Conservation (phyloP, 2,329 filamentous ascomycete species). For the Chrysoporthe deuterocubensis region DNA sequence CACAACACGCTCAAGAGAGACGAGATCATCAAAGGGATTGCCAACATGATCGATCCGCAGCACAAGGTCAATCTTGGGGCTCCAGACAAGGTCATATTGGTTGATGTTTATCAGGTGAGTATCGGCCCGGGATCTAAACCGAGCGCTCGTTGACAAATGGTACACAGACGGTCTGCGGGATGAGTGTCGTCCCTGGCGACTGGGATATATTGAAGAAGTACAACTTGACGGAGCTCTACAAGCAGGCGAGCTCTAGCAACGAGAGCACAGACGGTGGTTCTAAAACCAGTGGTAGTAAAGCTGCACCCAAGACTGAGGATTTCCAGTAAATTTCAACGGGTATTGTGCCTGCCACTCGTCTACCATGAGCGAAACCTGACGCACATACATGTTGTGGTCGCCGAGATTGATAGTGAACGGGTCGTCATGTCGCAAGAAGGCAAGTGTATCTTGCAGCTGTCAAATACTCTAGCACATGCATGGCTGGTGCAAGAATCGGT, state of each 20-base stretch:
- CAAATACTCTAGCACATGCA: not conserved
- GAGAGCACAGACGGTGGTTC: conserved; percentile 16
- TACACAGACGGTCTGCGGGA: conserved; percentile 70
- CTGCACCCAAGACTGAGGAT: not conserved
- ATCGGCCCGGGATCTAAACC: no score
- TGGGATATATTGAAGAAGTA: conserved; percentile 77
- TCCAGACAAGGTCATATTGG: conserved; percentile 78
- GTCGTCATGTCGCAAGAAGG: not conserved
- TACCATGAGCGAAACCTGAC: not conserved
- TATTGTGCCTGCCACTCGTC: not conserved
- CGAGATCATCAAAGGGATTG: conserved; percentile 72
- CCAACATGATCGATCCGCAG: conserved; percentile 63
- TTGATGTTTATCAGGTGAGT: conserved; percentile 78
- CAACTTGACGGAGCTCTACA: conserved; percentile 77
- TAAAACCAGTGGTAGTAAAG: not conserved
- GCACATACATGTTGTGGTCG: not conserved
- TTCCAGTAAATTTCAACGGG: not conserved
- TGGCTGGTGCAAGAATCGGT: not conserved
- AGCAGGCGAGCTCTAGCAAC: conserved; percentile 36
- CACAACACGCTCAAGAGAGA: conserved; percentile 71
- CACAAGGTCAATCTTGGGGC: conserved; percentile 79
- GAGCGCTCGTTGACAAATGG: not conserved
- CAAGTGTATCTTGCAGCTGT: not conserved
- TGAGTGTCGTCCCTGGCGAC: conserved; percentile 76
- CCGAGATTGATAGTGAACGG: not conserved